These are phyloP conservation scores for Fraxinus platypoda DNA, from an alignment of 305 asterid species.

Conservation along the genomic window DNA sequence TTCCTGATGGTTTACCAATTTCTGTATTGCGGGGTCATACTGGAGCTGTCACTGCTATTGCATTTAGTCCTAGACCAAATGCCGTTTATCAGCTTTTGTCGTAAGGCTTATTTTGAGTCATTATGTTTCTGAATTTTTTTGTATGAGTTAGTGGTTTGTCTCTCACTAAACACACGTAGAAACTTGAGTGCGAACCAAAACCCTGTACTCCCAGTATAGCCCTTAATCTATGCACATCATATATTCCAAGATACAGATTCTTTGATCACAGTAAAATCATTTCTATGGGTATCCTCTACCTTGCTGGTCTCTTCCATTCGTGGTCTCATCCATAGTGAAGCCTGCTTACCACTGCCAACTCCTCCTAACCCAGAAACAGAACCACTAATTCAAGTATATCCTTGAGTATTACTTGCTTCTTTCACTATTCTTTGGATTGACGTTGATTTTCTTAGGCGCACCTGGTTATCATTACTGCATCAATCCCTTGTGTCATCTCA, in stretches of 20 bases:
- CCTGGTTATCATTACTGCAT: slow-evolving; percentile 1
- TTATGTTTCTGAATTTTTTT: slow-evolving; percentile 19
- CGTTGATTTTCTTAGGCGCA: background rate
- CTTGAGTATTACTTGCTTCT: background rate
- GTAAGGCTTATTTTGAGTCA: slow-evolving; percentile 47
- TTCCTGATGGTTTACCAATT: slow-evolving; percentile 90
- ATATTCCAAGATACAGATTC: background rate
- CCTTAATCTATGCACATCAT: background rate
- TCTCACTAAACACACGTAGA: background rate
- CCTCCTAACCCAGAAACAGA: background rate
- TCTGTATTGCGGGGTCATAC: slow-evolving; percentile 93
- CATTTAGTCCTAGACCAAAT: slow-evolving; percentile 88
- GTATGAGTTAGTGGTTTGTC: slow-evolving; percentile 7
- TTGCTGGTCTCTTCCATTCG: background rate
- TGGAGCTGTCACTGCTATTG: slow-evolving; percentile 97
- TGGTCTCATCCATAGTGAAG: background rate
- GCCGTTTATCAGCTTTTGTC: slow-evolving; percentile 88
- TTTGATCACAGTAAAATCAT: background rate
- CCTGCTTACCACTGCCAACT: background rate
- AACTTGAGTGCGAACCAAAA: background rate
- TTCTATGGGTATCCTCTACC: background rate
- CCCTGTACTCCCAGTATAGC: background rate
- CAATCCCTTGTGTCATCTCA: background rate
- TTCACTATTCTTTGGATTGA: background rate
- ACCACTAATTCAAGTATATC: background rate